These are phyloP conservation scores for Inga laurina DNA, from an alignment of 306 rosid species.

Conservation along the genomic window DNA sequence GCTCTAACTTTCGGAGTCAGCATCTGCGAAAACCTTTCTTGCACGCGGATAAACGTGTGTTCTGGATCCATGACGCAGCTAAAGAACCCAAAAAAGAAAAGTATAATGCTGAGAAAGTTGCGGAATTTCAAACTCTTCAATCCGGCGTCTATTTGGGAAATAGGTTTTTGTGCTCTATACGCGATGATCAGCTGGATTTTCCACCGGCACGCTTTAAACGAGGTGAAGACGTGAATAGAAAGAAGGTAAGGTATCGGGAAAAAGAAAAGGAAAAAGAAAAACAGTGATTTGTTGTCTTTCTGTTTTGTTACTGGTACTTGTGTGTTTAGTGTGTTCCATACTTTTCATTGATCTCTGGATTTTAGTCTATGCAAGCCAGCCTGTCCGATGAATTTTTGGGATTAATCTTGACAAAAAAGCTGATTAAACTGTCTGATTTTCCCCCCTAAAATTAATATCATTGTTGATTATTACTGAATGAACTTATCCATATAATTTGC, in stretches of 20 bases:
- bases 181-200: not conserved
- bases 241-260: too few relatives aligned
- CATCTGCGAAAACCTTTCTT: slow-evolving; percentile 93
- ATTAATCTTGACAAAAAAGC: too few relatives aligned
- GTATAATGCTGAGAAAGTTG: slow-evolving; percentile 33
- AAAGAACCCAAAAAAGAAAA: not conserved
- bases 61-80: slow-evolving; percentile 82
- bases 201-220: not conserved
- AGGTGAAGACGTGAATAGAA: not conserved
- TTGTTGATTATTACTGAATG: too few relatives aligned
- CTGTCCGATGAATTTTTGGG: too few relatives aligned
- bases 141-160: not conserved
- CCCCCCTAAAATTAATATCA: too few relatives aligned
- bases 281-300: not conserved
- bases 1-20: slow-evolving; percentile 88
- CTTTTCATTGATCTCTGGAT: too few relatives aligned
- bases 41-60: slow-evolving; percentile 93
- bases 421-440: too few relatives aligned
- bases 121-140: slow-evolving; percentile 6
- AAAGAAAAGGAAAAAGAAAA: not conserved
- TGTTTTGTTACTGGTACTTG: not conserved
- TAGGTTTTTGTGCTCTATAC: not conserved
- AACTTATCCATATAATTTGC: too few relatives aligned
- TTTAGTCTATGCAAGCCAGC: too few relatives aligned
- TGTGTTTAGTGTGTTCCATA: not conserved